Evolutionary conservation across 2,329 filamentous ascomycete species (phyloP), one percentile per base, ranked within the genome.

Genomic region (Hymenoscyphus fructigenus): DNA sequence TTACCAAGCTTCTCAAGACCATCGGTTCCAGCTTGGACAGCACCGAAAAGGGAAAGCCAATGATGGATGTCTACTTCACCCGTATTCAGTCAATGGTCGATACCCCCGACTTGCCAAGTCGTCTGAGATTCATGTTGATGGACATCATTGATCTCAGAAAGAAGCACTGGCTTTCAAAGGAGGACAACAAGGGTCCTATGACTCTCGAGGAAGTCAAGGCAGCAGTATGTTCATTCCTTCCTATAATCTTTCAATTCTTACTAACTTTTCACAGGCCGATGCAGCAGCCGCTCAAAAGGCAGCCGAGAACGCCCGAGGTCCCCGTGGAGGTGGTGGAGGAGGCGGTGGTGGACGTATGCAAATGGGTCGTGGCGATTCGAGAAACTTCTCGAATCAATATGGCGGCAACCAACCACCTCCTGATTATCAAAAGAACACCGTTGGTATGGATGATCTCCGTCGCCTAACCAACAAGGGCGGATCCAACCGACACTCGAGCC

Each of bases 121-220:
- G 95, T 83, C 84, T 97, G 71, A 88, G 87, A 76, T 99, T 98
- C 81, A 98, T 99, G 95, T 85, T 99, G 67, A 88, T 98, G 88
- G 95, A 99, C 76, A 86, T 97, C 63, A 78, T 96, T 64, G 95
- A 99, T 77, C 83, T 99, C 69, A 89, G 95, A 71, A 87, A 79
- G 75, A 81, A 83, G 61, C 83, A 85, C 76, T 99, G 95, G 95
- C 79, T 85, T 67, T 93, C 92, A 64, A 97, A 97, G 84, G 92
- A 96, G 76, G 81, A 83, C 62, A 91, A 93, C 80, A 98, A 98
- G 83, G 95, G 95, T 44, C 95, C 95, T 65, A 97, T 97, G 88
- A 99, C 95, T 9, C 90, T 99, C 61, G 88, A 93, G 3, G 91
- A 98, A 80, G 91, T 99, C 71, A 91, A 93, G 76, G 90, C 89